These are phyloP conservation scores for Dovyalis caffra DNA, from an alignment of 345 rosid genomes.

Conservation along the genomic window DNA sequence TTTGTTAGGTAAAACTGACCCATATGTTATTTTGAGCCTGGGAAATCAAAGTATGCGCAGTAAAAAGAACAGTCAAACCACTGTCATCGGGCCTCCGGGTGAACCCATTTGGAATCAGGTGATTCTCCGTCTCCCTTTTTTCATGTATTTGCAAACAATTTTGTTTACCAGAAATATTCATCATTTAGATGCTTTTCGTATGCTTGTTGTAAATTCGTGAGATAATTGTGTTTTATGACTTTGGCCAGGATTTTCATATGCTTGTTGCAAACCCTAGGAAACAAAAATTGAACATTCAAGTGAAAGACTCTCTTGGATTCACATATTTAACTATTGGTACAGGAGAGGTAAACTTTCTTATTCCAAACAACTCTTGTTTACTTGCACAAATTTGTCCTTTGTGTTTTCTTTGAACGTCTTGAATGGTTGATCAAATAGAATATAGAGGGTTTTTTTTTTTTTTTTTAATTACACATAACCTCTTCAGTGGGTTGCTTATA, in stretches of 20 bases:
- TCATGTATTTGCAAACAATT: slow-evolving; percentile 6
- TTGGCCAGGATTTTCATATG: slow-evolving; percentile 86
- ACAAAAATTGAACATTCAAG: slow-evolving; percentile 72
- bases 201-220: not conserved
- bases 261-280: slow-evolving; percentile 88
- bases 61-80: slow-evolving; percentile 97
- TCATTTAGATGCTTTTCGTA: too few relatives aligned
- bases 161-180: not conserved
- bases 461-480: not conserved
- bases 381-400: not conserved
- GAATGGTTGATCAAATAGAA: not conserved
- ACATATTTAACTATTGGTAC: slow-evolving; percentile 69
- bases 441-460: not conserved
- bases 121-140: slow-evolving; percentile 23
- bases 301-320: slow-evolving; percentile 87
- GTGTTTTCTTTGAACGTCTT: not conserved
- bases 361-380: not conserved
- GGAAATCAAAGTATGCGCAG: slow-evolving; percentile 90
- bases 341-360: slow-evolving; percentile 64
- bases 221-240: slow-evolving; percentile 20
- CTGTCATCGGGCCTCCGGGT: slow-evolving; percentile 92
- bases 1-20: slow-evolving; percentile 89
- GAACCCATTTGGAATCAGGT: slow-evolving; percentile 99
- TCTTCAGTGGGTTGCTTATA: not conserved
- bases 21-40: slow-evolving; percentile 76